phyloP scores from a whole-genome alignment of 768 basidiomycete genomes.

The Boletus fagicola region DNA sequence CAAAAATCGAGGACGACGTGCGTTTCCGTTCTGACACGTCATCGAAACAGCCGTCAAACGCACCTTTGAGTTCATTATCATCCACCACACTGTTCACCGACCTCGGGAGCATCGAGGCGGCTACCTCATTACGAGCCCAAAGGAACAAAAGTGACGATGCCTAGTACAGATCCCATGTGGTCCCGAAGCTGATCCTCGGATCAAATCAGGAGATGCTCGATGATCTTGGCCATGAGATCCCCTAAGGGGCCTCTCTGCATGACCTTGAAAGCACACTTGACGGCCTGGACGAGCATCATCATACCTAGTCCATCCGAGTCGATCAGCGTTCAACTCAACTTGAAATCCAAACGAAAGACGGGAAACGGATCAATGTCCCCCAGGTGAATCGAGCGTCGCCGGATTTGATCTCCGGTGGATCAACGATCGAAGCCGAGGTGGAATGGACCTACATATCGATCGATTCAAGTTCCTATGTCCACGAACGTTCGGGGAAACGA shows the following conservation, averaged over 20 bases:
- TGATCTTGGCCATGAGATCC: constrained; percentile 9
- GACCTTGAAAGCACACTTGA: constrained; percentile 13
- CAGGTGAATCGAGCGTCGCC: constrained; percentile 11
- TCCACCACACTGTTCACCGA: constrained; percentile 16
- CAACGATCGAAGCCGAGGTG: constrained; percentile 14
- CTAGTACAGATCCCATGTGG: no score
- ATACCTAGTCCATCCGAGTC: constrained; percentile 1
- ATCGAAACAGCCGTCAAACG: not conserved
- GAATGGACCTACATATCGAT: constrained; percentile 11
- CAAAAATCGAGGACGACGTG: not conserved
- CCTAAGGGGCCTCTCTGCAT: constrained; percentile 18
- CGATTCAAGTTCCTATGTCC: no score
- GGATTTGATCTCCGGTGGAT: constrained; percentile 20
- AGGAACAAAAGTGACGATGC: no score
- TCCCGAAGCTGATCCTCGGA: constrained; percentile 14
- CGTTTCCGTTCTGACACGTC: not conserved
- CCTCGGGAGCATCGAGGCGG: constrained; percentile 20
- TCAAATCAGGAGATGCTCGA: constrained; percentile 16
- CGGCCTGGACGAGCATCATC: constrained; percentile 17
- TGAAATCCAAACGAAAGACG: not conserved
- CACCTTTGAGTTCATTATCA: constrained; percentile 13
- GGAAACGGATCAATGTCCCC: constrained; percentile 6
- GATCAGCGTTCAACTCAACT: not conserved
- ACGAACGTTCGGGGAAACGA: not conserved
- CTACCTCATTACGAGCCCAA: constrained; percentile 1